Evolutionary conservation across 139 green algal species (phyloP).

Genomic region (Pseudopediastrum boryanum): DNA sequence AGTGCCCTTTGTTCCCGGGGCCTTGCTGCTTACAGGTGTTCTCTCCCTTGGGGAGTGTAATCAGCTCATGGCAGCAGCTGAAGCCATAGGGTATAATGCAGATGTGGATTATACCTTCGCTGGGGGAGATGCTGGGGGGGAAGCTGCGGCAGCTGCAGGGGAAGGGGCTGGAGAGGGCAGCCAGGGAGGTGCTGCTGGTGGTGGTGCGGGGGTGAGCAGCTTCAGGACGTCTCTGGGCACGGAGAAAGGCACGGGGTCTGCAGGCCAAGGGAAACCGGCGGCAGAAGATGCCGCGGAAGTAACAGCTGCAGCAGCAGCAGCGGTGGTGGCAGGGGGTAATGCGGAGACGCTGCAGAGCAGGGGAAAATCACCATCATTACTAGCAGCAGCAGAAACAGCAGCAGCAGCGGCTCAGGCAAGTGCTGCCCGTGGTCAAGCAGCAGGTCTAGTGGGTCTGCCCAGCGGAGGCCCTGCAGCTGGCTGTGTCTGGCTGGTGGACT

Average conservation of each 20-base stretch:
- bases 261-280: no score
- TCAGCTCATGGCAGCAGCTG: conserved; percentile 31
- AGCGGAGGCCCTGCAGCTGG: conserved; percentile 41
- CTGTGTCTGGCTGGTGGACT: conserved; percentile 61
- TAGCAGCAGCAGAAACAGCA: not conserved
- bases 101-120: conserved; percentile 40
- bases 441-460: conserved; percentile 7
- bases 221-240: no score
- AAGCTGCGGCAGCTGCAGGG: conserved; percentile 6
- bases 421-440: conserved; percentile 21
- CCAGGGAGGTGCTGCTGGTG: no score
- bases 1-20: conserved; percentile 37
- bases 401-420: not conserved
- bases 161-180: no score
- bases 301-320: not conserved
- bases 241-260: no score
- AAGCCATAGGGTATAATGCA: conserved; percentile 23
- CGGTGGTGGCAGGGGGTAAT: not conserved
- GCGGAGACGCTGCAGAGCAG: no score
- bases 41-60: conserved; percentile 31
- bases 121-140: not conserved
- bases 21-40: conserved; percentile 11
- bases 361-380: no score
- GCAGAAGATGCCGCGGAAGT: no score
- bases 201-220: no score